Conservation (phyloP, 2,329 filamentous ascomycete species). For the Aureobasidium musti region DNA sequence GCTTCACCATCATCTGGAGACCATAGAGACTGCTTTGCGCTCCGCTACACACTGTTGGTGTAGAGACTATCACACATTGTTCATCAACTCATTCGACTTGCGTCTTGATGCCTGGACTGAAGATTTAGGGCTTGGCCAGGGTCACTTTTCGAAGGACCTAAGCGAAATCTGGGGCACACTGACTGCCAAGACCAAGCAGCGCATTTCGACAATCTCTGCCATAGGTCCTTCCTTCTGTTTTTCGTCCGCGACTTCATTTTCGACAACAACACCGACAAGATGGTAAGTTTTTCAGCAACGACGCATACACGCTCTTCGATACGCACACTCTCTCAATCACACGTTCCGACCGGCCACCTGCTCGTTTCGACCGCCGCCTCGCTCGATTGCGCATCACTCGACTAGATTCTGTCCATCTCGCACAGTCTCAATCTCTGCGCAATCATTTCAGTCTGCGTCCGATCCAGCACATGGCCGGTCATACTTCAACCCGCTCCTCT, state of each 20-base stretch:
- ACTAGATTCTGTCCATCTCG: not conserved
- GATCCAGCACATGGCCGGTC: conserved; percentile 6
- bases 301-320: not conserved
- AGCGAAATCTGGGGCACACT: not conserved
- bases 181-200: not conserved
- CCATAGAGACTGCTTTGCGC: no score
- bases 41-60: no score
- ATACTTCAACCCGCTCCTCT: not conserved
- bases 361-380: conserved; percentile 14
- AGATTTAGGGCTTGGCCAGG: no score
- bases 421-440: conserved; percentile 2
- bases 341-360: conserved; percentile 11
- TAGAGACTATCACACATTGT: no score
- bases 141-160: no score
- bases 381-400: conserved; percentile 17
- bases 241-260: conserved; percentile 31
- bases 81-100: no score
- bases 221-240: not conserved
- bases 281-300: conserved; percentile 44
- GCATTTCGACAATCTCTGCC: no score
- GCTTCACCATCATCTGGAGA: no score
- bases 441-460: not conserved
- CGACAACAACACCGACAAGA: conserved; percentile 43
- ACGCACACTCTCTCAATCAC: not conserved
- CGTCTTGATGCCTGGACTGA: no score